Conservation (phyloP, 1,139 yeast species). For the Magnusiomyces tetraspermus region DNA sequence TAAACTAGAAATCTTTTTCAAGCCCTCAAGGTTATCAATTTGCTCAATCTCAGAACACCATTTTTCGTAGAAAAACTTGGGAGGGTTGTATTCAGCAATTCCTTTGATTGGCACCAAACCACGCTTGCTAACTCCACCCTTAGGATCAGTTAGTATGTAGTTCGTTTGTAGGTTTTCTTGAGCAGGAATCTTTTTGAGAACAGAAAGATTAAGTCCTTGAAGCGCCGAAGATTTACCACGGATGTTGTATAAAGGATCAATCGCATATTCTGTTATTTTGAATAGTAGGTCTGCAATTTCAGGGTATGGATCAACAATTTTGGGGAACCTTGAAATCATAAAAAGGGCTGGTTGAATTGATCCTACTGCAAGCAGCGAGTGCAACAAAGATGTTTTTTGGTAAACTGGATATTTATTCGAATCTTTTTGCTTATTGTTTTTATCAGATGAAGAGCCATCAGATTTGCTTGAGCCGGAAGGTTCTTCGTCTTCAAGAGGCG, state of each 20-base stretch:
- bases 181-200: conserved; percentile 16
- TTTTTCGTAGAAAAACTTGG: conserved; percentile 42
- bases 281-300: conserved; percentile 43
- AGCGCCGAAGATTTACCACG: conserved; percentile 7
- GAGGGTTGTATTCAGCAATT: conserved; percentile 10
- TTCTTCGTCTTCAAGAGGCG: conserved; percentile 53
- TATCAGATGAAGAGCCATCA: conserved; percentile 10
- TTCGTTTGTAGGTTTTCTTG: conserved; percentile 13
- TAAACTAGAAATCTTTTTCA: conserved; percentile 41
- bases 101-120: conserved; percentile 14
- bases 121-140: conserved; percentile 4
- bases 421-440: conserved; percentile 15
- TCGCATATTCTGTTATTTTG: conserved; percentile 41
- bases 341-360: conserved; percentile 54
- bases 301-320: conserved; percentile 47
- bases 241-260: conserved; percentile 42
- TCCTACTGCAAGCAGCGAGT: conserved; percentile 52
- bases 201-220: conserved; percentile 1
- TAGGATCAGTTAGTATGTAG: conserved; percentile 15
- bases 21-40: conserved; percentile 36
- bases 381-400: conserved; percentile 40
- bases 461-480: conserved; percentile 13
- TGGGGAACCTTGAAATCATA: conserved; percentile 55
- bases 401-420: conserved; percentile 19
- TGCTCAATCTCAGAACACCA: conserved; percentile 42